phyloP scores from a whole-genome alignment of 768 basidiomycete genomes.

The Mycena haematopus region DNA sequence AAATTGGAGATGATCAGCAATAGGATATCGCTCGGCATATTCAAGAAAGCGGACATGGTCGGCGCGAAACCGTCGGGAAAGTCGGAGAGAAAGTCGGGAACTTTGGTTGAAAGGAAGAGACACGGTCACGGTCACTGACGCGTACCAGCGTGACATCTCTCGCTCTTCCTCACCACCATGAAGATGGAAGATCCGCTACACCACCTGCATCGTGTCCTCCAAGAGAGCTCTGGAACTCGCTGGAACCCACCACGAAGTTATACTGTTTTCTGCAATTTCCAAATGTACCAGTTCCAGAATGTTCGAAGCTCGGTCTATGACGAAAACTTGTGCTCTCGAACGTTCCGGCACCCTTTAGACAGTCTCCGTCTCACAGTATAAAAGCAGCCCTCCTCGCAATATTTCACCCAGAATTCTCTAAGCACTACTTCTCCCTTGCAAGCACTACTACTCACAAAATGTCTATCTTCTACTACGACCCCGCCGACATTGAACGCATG shows the following conservation, averaged over 20 bases:
- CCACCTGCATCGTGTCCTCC: no score
- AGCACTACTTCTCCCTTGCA: neutral
- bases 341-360: slow-evolving; percentile 7
- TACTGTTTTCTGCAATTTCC: no score
- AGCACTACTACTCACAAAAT: slow-evolving; percentile 7
- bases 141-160: no score
- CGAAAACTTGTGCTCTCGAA: slow-evolving; percentile 12
- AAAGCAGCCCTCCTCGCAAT: slow-evolving; percentile 4
- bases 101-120: no score
- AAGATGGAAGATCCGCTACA: no score
- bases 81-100: no score
- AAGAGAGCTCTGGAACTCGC: no score
- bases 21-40: slow-evolving; percentile 16
- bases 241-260: no score
- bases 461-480: slow-evolving; percentile 49
- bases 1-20: slow-evolving; percentile 7
- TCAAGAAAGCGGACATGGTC: slow-evolving; percentile 13
- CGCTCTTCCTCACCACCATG: no score
- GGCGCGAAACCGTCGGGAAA: no score
- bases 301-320: slow-evolving; percentile 1
- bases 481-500: slow-evolving; percentile 53
- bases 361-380: slow-evolving; percentile 4
- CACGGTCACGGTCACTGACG: no score
- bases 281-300: slow-evolving; percentile 8
- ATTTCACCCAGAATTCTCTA: neutral